Base-by-base conservation (phyloP, 768 basidiomycete genomes). In the Coprinopsis sp. region DNA sequence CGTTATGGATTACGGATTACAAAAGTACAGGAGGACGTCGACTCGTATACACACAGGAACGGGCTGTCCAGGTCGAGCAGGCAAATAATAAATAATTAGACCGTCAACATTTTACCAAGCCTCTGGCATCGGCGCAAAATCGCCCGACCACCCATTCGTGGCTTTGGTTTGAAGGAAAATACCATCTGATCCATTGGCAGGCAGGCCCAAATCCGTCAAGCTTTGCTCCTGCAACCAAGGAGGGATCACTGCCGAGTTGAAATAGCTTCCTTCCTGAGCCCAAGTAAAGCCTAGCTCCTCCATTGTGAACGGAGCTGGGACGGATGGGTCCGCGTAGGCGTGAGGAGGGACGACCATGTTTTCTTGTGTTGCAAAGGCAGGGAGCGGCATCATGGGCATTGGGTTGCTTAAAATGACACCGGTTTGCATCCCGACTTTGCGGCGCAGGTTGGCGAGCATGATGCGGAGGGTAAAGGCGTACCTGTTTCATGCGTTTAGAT, bases 171-270 rank as follows among this genome's bases (percentile, higher is more conserved):
- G 81, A 52, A 94, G 64, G 68, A 97, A 94, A 43, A 95, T 85
- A 11, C 86, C 89, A 55, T 97, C 93, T 3, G 85, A 87, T 34
- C 93, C 93, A 55, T 93, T 93, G 29, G 82, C 72, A n/a, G 93
- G 93, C 44, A 96, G 69, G 13, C 93, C 91, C 12, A 97, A 80
- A 63, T 97, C 93, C 13, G 83, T 81, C 53, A 94, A 67, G 59
- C 81, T 92, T 89, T 95, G 65, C 64, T 95, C 93, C 61, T 89
- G 91, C 47, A 96, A 67, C 93, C 93, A 96, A 3, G 82, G 57
- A n/a, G 93, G 93, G 46, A 96, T 85, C 37, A 84, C 79, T 33
- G 80, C 78, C 8, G 89, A 86, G 59, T 79, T 89, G 62, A 94
- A 82, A 41, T 81, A 76, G 13, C 78, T 77, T 37, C 76, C 67